A percentile compares a stretch with the other conserved stretches of the same genome.
These are phyloP conservation scores for Acanthamoeba pearcei DNA, from an alignment of 208 protist species.

Conservation along the genomic window DNA sequence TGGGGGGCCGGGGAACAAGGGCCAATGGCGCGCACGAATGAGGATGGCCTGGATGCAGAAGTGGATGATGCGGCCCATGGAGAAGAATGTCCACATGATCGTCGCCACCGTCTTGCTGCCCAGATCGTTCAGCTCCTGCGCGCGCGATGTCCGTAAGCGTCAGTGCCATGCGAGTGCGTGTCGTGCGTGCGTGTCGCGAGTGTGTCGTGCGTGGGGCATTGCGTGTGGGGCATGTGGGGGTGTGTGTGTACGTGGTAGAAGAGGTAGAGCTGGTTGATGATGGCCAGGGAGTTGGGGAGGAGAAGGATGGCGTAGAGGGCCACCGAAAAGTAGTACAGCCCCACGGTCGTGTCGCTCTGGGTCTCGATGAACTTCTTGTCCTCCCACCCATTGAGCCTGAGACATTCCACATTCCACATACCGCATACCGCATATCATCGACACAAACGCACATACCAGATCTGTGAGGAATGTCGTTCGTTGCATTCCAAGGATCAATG, in stretches of 20 bases:
- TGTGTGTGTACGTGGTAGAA: not conserved
- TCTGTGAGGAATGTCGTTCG: not conserved
- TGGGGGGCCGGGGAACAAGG: not conserved
- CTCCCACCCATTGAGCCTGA: not conserved
- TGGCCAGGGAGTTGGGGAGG: constrained; percentile 40
- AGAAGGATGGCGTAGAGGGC: constrained; percentile 40
- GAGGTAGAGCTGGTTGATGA: constrained; percentile 53
- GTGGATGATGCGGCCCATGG: constrained; percentile 51
- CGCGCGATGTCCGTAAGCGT: not conserved
- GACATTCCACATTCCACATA: no score
- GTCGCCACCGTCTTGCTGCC: not conserved
- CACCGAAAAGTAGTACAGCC: constrained; percentile 43
- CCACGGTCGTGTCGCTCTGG: constrained; percentile 22
- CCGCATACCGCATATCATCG: no score
- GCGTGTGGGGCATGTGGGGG: no score
- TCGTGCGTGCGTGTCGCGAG: not conserved
- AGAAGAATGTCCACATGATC: constrained; percentile 6
- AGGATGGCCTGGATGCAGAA: constrained; percentile 41
- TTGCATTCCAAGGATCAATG: no score
- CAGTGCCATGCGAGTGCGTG: not conserved
- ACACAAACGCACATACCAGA: no score
- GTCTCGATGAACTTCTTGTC: constrained; percentile 22
- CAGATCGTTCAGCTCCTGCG: not conserved
- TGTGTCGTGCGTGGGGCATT: not conserved
- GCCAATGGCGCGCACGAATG: not conserved